Percentiles rank a stretch among this genome's conserved stretches.
Evolutionary conservation across 1,139 yeast species (phyloP).

Genomic region (Geotrichum histeridarum): DNA sequence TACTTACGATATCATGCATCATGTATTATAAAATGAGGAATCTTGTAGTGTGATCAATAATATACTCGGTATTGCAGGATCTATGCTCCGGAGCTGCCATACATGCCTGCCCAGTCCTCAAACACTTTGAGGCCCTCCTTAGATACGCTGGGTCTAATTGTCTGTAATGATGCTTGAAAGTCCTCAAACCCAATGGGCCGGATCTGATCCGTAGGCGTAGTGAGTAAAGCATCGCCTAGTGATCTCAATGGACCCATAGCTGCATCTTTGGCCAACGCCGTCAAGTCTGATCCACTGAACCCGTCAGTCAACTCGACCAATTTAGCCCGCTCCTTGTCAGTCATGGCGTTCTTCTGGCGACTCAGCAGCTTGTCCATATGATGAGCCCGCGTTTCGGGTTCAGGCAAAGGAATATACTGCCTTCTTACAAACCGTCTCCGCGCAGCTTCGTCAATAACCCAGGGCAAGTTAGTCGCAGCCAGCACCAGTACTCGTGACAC

Average conservation of each 20-base stretch:
- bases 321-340: slow-evolving; percentile 56
- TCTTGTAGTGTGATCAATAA: too few relatives aligned
- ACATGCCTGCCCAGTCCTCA: slow-evolving; percentile 87
- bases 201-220: slow-evolving; percentile 81
- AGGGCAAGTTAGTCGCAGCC: slow-evolving; percentile 95
- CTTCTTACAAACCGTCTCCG: slow-evolving; percentile 88
- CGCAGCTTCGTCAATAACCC: slow-evolving; percentile 99
- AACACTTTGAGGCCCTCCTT: slow-evolving; percentile 73
- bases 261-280: slow-evolving; percentile 94
- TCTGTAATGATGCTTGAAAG: slow-evolving; percentile 69
- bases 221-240: slow-evolving; percentile 78
- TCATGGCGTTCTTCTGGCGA: slow-evolving; percentile 65
- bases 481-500: slow-evolving; percentile 77
- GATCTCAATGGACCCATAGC: slow-evolving; percentile 97
- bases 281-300: slow-evolving; percentile 76
- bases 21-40: too few relatives aligned
- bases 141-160: slow-evolving; percentile 89
- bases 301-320: slow-evolving; percentile 67
- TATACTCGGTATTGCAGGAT: background rate
- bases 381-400: slow-evolving; percentile 67
- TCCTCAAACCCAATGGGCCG: slow-evolving; percentile 74
- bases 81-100: slow-evolving; percentile 83
- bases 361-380: slow-evolving; percentile 68
- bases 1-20: too few relatives aligned
- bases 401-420: slow-evolving; percentile 93